phyloP scores from a whole-genome alignment of 371 early-diverging fungal genomes.

The Apophysomyces trapeziformis region DNA sequence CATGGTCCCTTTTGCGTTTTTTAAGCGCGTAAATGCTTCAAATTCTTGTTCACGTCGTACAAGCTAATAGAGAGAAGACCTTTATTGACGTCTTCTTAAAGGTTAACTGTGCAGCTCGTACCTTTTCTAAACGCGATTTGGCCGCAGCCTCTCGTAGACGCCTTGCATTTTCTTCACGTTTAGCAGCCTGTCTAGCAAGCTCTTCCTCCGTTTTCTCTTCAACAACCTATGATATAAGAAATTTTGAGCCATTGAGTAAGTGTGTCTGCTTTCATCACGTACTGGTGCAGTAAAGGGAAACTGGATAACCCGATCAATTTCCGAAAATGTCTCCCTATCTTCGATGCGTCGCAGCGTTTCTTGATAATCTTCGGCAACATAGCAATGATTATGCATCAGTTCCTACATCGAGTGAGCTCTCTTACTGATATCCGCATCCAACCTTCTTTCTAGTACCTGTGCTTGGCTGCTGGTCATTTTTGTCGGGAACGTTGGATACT shows the following conservation, averaged over 20 bases:
- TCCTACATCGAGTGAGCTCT: constrained; percentile 35
- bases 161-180: constrained; percentile 74
- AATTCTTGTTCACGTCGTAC: constrained; percentile 60
- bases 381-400: constrained; percentile 66
- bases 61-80: constrained; percentile 28
- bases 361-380: constrained; percentile 79
- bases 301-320: constrained; percentile 70
- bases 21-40: constrained; percentile 63
- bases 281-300: constrained; percentile 74
- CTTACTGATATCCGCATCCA: not conserved
- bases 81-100: no score
- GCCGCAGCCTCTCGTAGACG: constrained; percentile 82
- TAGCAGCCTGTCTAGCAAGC: constrained; percentile 70
- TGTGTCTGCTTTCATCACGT: not conserved
- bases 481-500: constrained; percentile 88
- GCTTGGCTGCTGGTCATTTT: constrained; percentile 80
- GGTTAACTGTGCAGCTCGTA: constrained; percentile 20
- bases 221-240: constrained; percentile 28
- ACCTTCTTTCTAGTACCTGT: constrained; percentile 45
- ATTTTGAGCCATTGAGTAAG: not conserved
- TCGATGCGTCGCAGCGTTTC: constrained; percentile 61
- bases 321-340: constrained; percentile 56
- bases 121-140: constrained; percentile 80
- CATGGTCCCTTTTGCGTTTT: constrained; percentile 49
- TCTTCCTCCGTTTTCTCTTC: constrained; percentile 85